Conservation (phyloP, 164 flowering plant species). For the Buxus sempervirens region DNA sequence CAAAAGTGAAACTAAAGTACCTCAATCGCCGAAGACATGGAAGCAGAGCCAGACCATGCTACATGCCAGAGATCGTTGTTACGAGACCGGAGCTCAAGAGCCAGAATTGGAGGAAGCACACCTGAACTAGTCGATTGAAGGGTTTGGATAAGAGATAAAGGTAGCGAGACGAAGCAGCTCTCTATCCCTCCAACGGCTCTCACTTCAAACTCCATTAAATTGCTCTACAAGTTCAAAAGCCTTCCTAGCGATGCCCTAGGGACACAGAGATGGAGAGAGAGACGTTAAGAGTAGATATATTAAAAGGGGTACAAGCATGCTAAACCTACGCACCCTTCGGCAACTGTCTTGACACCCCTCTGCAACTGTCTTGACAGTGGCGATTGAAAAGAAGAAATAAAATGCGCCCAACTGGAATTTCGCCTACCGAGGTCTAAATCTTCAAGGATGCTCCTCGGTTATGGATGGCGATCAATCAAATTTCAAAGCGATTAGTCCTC, state of each 20-base stretch:
- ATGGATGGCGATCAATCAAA: no score
- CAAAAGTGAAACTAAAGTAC: constrained; percentile 23
- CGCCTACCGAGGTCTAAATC: not conserved
- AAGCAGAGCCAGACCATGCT: constrained; percentile 90
- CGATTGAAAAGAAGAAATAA: no score
- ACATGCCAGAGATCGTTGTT: constrained; percentile 48
- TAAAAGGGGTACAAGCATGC: not conserved
- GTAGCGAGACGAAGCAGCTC: constrained; percentile 81
- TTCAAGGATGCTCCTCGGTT: no score
- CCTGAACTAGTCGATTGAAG: constrained; percentile 52
- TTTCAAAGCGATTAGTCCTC: no score
- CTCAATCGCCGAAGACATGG: constrained; percentile 74
- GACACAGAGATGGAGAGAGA: not conserved
- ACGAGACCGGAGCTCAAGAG: constrained; percentile 67
- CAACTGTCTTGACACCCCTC: not conserved
- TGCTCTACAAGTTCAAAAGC: not conserved
- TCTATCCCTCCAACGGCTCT: constrained; percentile 59
- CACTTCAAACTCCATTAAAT: constrained; percentile 71
- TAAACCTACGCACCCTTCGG: not conserved
- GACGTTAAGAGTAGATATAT: no score
- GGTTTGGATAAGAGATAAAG: constrained; percentile 65
- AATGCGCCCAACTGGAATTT: not conserved
- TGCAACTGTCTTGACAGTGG: not conserved
- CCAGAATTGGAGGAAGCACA: constrained; percentile 51
- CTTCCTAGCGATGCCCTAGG: not conserved